phyloP scores from a whole-genome alignment of 495 filamentous ascomycete genomes.

The Penicillium robsamsonii region DNA sequence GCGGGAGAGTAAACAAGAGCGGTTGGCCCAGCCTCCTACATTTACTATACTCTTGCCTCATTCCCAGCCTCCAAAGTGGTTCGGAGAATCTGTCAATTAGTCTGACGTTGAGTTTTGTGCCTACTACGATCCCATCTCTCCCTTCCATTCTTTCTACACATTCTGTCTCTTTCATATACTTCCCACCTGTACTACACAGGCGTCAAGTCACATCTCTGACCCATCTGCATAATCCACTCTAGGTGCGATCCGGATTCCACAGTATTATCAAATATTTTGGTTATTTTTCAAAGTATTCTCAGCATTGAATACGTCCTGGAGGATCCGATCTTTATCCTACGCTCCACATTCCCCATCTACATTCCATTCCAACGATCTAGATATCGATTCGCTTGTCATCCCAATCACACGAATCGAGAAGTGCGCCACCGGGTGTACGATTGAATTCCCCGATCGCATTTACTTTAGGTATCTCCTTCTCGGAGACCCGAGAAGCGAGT shows the following conservation, averaged over 20 bases:
- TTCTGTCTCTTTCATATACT: conserved; percentile 27
- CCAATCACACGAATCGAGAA: neutral
- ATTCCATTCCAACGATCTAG: conserved; percentile 30
- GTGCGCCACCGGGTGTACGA: conserved; percentile 4
- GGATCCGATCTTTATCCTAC: conserved; percentile 10
- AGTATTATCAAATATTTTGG: conserved; percentile 1
- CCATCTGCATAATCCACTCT: conserved; percentile 19
- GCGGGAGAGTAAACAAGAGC: conserved; percentile 44
- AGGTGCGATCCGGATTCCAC: conserved; percentile 27
- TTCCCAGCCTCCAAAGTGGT: conserved; percentile 37
- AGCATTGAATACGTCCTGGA: conserved; percentile 7
- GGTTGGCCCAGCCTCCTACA: conserved; percentile 48
- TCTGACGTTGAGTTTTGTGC: conserved; percentile 31
- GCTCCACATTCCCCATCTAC: conserved; percentile 27
- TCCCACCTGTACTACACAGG: conserved; percentile 16
- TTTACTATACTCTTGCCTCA: conserved; percentile 33
- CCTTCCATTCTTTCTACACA: conserved; percentile 34
- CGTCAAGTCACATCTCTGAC: conserved; percentile 26
- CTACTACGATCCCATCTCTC: conserved; percentile 36
- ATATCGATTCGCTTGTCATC: conserved; percentile 10
- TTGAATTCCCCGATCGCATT: conserved; percentile 10
- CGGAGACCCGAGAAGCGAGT: conserved; percentile 50
- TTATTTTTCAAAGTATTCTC: conserved; percentile 9
- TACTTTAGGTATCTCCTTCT: conserved; percentile 41
- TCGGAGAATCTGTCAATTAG: conserved; percentile 22